phyloP scores from a whole-genome alignment of 2,329 filamentous ascomycete species.

The Purpureocillium lavendulum region DNA sequence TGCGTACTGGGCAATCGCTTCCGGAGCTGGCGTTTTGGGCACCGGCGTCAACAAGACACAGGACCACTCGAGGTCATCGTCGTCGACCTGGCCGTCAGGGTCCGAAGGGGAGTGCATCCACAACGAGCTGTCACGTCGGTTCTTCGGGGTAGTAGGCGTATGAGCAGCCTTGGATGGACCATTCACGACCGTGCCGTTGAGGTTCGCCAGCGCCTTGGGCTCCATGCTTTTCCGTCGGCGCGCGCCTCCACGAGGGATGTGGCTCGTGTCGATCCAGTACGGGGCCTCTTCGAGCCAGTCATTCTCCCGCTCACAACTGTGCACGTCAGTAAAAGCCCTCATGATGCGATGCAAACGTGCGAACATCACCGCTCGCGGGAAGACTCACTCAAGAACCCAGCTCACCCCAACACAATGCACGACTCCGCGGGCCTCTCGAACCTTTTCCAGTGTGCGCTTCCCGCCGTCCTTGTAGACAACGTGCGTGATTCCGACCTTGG shows the following conservation, averaged over 20 bases:
- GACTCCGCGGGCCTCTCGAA: constrained; percentile 60
- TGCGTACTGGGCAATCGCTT: constrained; percentile 43
- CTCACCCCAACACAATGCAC: constrained; percentile 81
- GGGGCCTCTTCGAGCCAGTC: constrained; percentile 66
- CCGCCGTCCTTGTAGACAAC: constrained; percentile 86
- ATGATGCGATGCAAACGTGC: too few relatives aligned
- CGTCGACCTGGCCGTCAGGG: constrained; percentile 26
- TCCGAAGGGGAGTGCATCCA: constrained; percentile 50
- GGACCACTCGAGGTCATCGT: constrained; percentile 31
- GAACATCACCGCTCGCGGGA: not conserved
- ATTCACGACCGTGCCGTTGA: constrained; percentile 55
- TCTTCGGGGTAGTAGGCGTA: constrained; percentile 38
- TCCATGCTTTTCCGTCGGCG: constrained; percentile 77
- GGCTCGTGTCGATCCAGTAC: constrained; percentile 60
- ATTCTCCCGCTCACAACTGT: constrained; percentile 66
- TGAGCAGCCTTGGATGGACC: constrained; percentile 28
- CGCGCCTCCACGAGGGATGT: constrained; percentile 60
- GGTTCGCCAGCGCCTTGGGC: constrained; percentile 59
- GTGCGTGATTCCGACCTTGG: constrained; percentile 71
- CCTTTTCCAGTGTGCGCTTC: constrained; percentile 72
- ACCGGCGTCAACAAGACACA: constrained; percentile 43
- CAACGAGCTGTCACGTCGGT: constrained; percentile 43
- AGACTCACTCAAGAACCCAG: constrained; percentile 78
- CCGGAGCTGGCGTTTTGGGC: constrained; percentile 50
- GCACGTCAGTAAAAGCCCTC: not conserved